Percentiles rank a stretch among this genome's conserved stretches.
phyloP scores from a whole-genome alignment of 2,329 filamentous ascomycete genomes.

The Aspergillus sp. region DNA sequence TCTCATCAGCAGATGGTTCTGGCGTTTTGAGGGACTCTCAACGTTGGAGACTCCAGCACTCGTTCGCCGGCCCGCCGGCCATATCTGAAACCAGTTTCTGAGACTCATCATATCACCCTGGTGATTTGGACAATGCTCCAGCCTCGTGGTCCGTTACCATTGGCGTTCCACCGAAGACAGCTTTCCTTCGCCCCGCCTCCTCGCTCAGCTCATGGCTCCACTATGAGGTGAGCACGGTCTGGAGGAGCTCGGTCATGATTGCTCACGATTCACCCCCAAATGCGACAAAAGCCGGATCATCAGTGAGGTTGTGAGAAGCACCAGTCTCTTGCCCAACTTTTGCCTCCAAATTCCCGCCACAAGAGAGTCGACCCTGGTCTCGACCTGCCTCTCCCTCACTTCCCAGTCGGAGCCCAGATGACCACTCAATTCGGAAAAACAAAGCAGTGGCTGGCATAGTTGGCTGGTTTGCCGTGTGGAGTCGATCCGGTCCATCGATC shows the following conservation, averaged over 20 bases:
- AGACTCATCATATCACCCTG: constrained; percentile 8
- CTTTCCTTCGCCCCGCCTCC: constrained; percentile 5
- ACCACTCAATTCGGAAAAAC: not conserved
- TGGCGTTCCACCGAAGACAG: constrained; percentile 9
- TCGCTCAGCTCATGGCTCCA: constrained; percentile 6
- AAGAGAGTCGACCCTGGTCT: not conserved
- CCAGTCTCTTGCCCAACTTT: constrained; percentile 1
- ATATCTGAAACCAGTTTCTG: not conserved
- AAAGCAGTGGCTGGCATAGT: constrained; percentile 10
- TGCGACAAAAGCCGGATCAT: not conserved
- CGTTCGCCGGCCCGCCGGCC: too few relatives aligned
- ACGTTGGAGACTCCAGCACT: too few relatives aligned
- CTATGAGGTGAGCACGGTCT: not conserved
- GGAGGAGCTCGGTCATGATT: not conserved
- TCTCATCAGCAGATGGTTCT: not conserved
- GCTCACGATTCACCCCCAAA: not conserved
- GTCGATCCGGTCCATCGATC: constrained; percentile 17
- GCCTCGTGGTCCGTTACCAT: constrained; percentile 17
- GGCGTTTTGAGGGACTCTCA: too few relatives aligned
- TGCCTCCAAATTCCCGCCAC: not conserved
- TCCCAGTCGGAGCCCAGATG: not conserved
- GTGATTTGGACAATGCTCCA: not conserved
- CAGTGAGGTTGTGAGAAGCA: not conserved
- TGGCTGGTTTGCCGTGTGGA: constrained; percentile 12
- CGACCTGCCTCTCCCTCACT: not conserved